Evolutionary conservation across 164 flowering plant genomes (phyloP), one percentile per base, ranked within the genome.

Genomic region (Tetrastigma voinierianum): DNA sequence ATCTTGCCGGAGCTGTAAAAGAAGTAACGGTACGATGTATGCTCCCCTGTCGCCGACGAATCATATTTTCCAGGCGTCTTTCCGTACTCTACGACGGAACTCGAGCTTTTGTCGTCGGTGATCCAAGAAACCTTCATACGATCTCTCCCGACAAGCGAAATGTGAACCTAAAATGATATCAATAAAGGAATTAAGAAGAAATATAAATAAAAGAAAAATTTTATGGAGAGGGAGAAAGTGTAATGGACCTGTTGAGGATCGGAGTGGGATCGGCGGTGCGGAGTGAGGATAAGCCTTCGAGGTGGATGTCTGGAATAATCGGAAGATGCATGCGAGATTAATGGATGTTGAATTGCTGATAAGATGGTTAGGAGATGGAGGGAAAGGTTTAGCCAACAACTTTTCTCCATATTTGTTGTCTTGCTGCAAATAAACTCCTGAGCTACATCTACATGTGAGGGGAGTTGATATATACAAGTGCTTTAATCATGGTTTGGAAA

Each of bases 1-100:
- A 91, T 90, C 70, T 84, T 74, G 40, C 89, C 93, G 8, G 98
- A 94, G 1, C 3, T 74, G 57, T 94, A 94, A 17, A 83, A 73
- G 67, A 88, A 81, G 79, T 80, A 94, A 4, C 49, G 51, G 53
- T 94, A 91, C 0, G 88, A 74, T 0, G 85, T 83, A 49, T 67
- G 51, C 5, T 85, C 86, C 23, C 97, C 98, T 12, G 73, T 73
- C 0, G 82, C 77, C 23, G 76, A 66, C 0, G 69, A 61, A 4
- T 75, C 69, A 54, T 88, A 90, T 55, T 21, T 78, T 21, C 85
- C 87, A 0, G 90, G 46, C 1, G 16, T 4, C 46, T 54, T 84
- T 1, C 96, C 91, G 55, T 86, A 90, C 67, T 86, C 90, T 0
- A 90, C 95, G 0, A 65, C 47, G 0, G 98, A 86, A 1, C 65